Base-by-base conservation (phyloP, 2,329 filamentous ascomycete species). In the Claviceps purpurea region DNA sequence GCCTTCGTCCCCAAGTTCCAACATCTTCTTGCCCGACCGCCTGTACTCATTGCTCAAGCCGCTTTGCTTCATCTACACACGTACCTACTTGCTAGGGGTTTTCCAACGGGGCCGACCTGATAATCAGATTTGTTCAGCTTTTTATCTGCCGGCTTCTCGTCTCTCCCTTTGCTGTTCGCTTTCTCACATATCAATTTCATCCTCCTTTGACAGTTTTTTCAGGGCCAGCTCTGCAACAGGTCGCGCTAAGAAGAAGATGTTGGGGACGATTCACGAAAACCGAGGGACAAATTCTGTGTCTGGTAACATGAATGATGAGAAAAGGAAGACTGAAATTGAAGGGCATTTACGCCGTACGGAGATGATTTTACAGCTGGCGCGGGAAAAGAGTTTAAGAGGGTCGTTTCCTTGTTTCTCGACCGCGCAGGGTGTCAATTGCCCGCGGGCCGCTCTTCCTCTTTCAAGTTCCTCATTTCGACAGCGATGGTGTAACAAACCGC, bases 381-480 rank as follows among this genome's bases (percentile, higher is more conserved):
- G 45, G 24, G 26, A 54, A 54, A 53, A 51, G 52, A 50, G 52
- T 50, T 50, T 52, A 50, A 22, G 46, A 20, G 38, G 50, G 52
- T 50, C 47, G 52, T 49, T 47, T 49, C 43, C 22, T 22, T 22
- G 22, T 22, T 58, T 54, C 63, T 61, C 54, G 64, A 58, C 54
- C 61, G 66, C 8, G 63, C 71, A 54, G 63, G 62, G 56, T 69
- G 69, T 24, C 69, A 71, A 52, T 59, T 61, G 41, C 68, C 69
- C 11, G 69, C 71, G 59, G 60, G 64, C 39, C 60, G 56, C 49
- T 62, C 22, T 22, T 22, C 2, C 22, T 3, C 3, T 3, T 3
- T 22, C 22, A 22, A 22, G 2, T 22, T 22, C 22, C 22, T 22
- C 22, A 22, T 30, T 34, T 51, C 14, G 39, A 55, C 40, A 51